These are phyloP conservation scores for Cladosporium sp. DNA, from an alignment of 2,329 filamentous ascomycete genomes.

Conservation along the genomic window DNA sequence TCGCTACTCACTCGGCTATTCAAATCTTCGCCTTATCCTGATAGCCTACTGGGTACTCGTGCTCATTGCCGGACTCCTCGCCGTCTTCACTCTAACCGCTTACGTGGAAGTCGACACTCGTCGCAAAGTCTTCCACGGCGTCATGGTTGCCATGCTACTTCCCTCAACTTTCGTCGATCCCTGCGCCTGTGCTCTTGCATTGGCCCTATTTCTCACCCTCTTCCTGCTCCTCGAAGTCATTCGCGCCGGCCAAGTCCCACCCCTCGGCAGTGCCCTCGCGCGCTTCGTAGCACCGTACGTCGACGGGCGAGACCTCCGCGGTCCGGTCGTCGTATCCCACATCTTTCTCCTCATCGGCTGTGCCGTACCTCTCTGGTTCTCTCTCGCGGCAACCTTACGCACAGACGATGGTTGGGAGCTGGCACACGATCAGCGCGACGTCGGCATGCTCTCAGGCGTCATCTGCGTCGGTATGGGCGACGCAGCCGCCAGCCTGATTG, in stretches of 20 bases:
- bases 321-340: slow-evolving; percentile 91
- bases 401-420: slow-evolving; percentile 67
- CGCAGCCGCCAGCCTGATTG: slow-evolving; percentile 85
- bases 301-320: slow-evolving; percentile 86
- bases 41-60: slow-evolving; percentile 69
- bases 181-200: slow-evolving; percentile 71
- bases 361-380: slow-evolving; percentile 90
- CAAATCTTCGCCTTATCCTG: slow-evolving; percentile 76
- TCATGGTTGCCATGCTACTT: slow-evolving; percentile 95
- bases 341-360: slow-evolving; percentile 95
- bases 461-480: slow-evolving; percentile 95
- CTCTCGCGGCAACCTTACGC: slow-evolving; percentile 65
- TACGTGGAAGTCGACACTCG: slow-evolving; percentile 91
- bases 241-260: slow-evolving; percentile 85
- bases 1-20: slow-evolving; percentile 62
- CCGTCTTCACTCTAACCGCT: slow-evolving; percentile 75
- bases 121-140: slow-evolving; percentile 95
- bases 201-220: slow-evolving; percentile 73
- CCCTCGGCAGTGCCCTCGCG: slow-evolving; percentile 79
- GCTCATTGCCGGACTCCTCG: slow-evolving; percentile 64
- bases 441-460: slow-evolving; percentile 88
- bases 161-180: slow-evolving; percentile 86
- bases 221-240: slow-evolving; percentile 89
- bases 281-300: slow-evolving; percentile 89
- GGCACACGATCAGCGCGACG: slow-evolving; percentile 53